Evolutionary conservation across 345 rosid species (phyloP).

Genomic region (Gossypium thurberi): DNA sequence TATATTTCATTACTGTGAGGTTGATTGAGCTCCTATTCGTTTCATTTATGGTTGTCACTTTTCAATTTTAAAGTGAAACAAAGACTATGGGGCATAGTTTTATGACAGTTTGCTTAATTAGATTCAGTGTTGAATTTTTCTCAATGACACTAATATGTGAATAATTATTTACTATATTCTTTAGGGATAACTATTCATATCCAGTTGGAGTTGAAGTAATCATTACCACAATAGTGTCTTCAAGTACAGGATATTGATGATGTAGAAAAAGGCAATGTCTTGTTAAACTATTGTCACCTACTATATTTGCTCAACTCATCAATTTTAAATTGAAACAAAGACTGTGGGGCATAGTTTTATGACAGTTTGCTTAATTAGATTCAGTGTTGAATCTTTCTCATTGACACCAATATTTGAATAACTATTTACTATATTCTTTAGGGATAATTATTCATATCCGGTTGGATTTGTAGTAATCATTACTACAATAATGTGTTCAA

Average conservation of each 20-base stretch:
- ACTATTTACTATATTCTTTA: not conserved
- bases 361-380: not conserved
- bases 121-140: not conserved
- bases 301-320: not conserved
- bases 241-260: not conserved
- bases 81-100: not conserved
- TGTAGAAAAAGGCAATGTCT: not conserved
- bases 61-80: not conserved
- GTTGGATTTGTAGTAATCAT: not conserved
- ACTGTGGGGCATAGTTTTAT: slow-evolving; percentile 2
- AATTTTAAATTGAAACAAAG: not conserved
- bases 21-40: not conserved
- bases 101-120: not conserved
- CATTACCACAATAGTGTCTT: not conserved
- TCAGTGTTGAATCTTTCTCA: not conserved
- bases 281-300: not conserved
- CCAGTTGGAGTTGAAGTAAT: not conserved
- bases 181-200: not conserved
- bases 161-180: not conserved
- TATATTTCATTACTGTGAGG: not conserved
- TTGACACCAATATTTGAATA: not conserved
- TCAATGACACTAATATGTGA: not conserved
- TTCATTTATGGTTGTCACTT: not conserved
- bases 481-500: not conserved
- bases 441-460: not conserved